Evolutionary conservation across 305 asterid species (phyloP).

Genomic region (Lippia alba): DNA sequence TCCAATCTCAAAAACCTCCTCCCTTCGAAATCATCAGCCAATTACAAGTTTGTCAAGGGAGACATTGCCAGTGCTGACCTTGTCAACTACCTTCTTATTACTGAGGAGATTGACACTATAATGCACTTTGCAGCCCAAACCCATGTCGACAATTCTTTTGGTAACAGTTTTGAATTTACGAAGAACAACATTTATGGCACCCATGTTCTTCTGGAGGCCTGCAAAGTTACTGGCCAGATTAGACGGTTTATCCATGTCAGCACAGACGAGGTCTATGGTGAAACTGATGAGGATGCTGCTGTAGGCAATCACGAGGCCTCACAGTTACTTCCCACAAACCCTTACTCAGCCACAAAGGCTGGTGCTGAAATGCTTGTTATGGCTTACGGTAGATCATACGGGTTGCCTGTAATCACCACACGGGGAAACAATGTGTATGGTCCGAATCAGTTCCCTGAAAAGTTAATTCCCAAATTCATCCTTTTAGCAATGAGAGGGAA

Average conservation of each 20-base stretch:
- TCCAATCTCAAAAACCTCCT: constrained; percentile 75
- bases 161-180: constrained; percentile 89
- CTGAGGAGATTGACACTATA: constrained; percentile 82
- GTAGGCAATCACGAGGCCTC: constrained; percentile 95
- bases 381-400: constrained; percentile 92
- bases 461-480: constrained; percentile 89
- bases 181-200: constrained; percentile 91
- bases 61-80: constrained; percentile 89
- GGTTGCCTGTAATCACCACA: constrained; percentile 78
- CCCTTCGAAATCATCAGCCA: constrained; percentile 69
- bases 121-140: constrained; percentile 99
- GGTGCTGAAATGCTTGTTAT: constrained; percentile 97
- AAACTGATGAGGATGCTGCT: constrained; percentile 86
- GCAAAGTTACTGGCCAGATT: constrained; percentile 88
- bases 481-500: constrained; percentile 84
- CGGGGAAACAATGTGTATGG: constrained; percentile 85
- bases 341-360: constrained; percentile 93
- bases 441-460: constrained; percentile 89
- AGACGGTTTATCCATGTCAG: constrained; percentile 88
- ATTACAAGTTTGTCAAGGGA: constrained; percentile 87
- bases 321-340: constrained; percentile 86
- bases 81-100: constrained; percentile 78
- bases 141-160: constrained; percentile 89
- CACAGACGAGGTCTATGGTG: constrained; percentile 94
- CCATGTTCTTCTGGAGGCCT: constrained; percentile 89